Conservation (phyloP, 768 basidiomycete species). For the Nevesoporus exiguus region DNA sequence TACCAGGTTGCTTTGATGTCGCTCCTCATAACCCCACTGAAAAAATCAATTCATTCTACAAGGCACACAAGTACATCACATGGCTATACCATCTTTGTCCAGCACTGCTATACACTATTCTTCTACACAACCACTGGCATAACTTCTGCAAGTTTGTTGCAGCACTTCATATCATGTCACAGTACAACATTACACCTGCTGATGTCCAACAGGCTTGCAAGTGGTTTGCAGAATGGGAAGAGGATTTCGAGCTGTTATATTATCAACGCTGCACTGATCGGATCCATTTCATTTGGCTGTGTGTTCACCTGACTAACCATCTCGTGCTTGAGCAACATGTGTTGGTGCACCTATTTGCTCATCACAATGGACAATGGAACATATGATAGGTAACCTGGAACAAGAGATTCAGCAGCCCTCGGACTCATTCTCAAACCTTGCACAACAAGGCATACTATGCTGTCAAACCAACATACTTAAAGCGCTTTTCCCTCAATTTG, state of each 20-base stretch:
- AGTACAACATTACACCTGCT: not conserved
- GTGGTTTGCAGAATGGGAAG: not conserved
- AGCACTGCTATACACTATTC: not conserved
- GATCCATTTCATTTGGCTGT: not conserved
- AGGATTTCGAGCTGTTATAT: not conserved
- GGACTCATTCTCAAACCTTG: not conserved
- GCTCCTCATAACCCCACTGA: not conserved
- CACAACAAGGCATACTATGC: not conserved
- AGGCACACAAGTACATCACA: not conserved
- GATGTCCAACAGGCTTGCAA: not conserved
- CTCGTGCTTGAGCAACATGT: not conserved
- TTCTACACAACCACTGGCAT: not conserved
- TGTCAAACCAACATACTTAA: not conserved
- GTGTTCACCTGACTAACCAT: not conserved
- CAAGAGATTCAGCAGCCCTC: not conserved
- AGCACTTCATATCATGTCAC: not conserved
- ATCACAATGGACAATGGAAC: constrained; percentile 4
- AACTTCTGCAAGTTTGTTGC: constrained; percentile 6
- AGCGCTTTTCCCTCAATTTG: not conserved
- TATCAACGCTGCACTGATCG: not conserved
- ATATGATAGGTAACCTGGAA: not conserved
- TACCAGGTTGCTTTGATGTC: not conserved
- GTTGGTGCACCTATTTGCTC: not conserved
- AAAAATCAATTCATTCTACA: not conserved
- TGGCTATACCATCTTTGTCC: not conserved